A percentile compares a stretch with the other conserved stretches of the same genome.
Evolutionary conservation across 176 grass and related monocot genomes (phyloP).

Genomic region (Thalia dealbata): DNA sequence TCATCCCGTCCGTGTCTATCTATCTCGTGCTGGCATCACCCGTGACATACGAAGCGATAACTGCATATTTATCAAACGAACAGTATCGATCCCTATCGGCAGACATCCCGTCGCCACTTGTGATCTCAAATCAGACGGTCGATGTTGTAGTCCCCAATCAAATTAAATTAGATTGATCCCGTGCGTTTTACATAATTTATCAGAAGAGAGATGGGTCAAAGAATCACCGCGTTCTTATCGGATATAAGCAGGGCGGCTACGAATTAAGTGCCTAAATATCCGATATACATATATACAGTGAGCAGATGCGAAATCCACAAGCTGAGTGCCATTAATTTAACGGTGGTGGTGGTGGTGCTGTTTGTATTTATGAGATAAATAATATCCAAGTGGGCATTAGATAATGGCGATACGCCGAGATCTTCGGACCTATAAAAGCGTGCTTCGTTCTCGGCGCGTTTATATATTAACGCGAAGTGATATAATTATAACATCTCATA

Average conservation of each 20-base stretch:
- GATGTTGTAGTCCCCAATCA: no score
- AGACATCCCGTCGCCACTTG: no score
- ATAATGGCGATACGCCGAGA: background rate
- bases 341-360: background rate
- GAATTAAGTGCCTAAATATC: no score
- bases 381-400: background rate
- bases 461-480: background rate
- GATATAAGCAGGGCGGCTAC: background rate
- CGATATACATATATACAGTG: no score
- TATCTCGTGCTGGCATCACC: background rate
- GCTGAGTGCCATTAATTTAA: background rate
- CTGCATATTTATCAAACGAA: no score
- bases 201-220: no score
- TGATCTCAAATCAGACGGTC: no score
- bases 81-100: no score
- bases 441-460: background rate
- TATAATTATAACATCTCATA: background rate
- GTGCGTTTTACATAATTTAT: no score
- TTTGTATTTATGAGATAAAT: background rate
- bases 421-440: background rate
- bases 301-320: no score
- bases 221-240: background rate
- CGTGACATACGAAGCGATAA: background rate
- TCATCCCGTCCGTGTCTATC: background rate
- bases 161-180: no score